phyloP scores from a whole-genome alignment of 2,329 filamentous ascomycete species.

The Mycogone perniciosa region DNA sequence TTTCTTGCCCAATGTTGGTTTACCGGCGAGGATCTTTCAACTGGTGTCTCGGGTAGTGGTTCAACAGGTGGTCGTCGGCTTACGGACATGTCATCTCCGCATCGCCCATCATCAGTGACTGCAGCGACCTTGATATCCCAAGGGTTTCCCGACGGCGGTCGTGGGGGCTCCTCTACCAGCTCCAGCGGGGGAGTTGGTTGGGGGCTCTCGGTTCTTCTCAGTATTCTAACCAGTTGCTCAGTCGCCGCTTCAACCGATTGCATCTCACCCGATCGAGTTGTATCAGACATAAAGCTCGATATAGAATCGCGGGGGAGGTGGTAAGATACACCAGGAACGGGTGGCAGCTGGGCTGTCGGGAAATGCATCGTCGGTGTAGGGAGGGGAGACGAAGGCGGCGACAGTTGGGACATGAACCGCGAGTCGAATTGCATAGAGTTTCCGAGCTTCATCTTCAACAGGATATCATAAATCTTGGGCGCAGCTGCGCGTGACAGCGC shows the following conservation, averaged over 20 bases:
- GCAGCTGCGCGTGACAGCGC: conserved; percentile 42
- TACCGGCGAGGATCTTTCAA: not conserved
- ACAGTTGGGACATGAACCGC: conserved; percentile 22
- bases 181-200: conserved; percentile 17
- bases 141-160: conserved; percentile 37
- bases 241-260: conserved; percentile 23
- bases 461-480: conserved; percentile 42
- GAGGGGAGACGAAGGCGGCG: conserved; percentile 22
- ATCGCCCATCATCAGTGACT: conserved; percentile 16
- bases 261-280: conserved; percentile 14
- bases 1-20: not conserved
- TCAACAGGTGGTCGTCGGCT: conserved; percentile 17
- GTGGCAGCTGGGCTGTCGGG: not conserved
- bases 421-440: conserved; percentile 21
- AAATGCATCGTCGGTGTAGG: conserved; percentile 9
- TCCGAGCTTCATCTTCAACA: conserved; percentile 49
- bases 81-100: conserved; percentile 16
- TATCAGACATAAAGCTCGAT: conserved; percentile 16
- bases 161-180: conserved; percentile 20
- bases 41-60: not conserved
- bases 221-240: conserved; percentile 21
- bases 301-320: conserved; percentile 20
- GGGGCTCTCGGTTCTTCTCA: conserved; percentile 1
- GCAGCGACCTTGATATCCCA: conserved; percentile 33
- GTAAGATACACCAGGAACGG: conserved; percentile 7